A percentile compares a stretch with the other conserved stretches of the same genome.
These are phyloP conservation scores for Aspergillus versicolor DNA, from an alignment of 2,329 filamentous ascomycete species.

Conservation along the genomic window DNA sequence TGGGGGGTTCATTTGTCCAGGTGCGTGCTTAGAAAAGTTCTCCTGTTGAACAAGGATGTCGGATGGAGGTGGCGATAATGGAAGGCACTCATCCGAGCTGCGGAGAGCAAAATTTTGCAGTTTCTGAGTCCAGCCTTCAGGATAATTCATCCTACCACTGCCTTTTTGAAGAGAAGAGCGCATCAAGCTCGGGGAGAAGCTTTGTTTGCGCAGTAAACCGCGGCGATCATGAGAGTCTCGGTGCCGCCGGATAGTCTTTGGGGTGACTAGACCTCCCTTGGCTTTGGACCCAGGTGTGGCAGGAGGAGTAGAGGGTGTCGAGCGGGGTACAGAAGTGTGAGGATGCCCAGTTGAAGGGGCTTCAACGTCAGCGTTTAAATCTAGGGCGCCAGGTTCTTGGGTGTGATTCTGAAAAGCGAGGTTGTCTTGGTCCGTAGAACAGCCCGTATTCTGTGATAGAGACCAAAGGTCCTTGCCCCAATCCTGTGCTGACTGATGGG, in stretches of 20 bases:
- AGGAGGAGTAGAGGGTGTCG: constrained; percentile 38
- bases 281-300: constrained; percentile 38
- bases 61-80: constrained; percentile 48
- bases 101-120: constrained; percentile 55
- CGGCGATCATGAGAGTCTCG: constrained; percentile 43
- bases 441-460: constrained; percentile 51
- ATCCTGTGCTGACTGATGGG: constrained; percentile 47
- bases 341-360: constrained; percentile 24
- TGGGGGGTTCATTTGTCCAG: constrained; percentile 34
- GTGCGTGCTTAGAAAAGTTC: constrained; percentile 31
- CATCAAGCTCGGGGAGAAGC: constrained; percentile 54
- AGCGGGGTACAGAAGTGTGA: constrained; percentile 18
- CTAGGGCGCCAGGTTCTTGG: constrained; percentile 37
- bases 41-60: constrained; percentile 43
- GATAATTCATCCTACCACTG: constrained; percentile 38
- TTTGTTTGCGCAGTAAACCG: constrained; percentile 42
- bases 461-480: constrained; percentile 56
- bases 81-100: constrained; percentile 42
- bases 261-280: constrained; percentile 38
- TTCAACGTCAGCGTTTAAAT: constrained; percentile 34
- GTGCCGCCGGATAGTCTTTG: constrained; percentile 39
- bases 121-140: constrained; percentile 53
- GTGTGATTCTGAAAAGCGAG: constrained; percentile 39
- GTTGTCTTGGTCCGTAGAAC: constrained; percentile 27
- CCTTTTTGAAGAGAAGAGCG: constrained; percentile 50